A percentile compares a stretch with the other conserved stretches of the same genome.
phyloP scores from a whole-genome alignment of 2,329 filamentous ascomycete species.

The Hypoxylon sp. region DNA sequence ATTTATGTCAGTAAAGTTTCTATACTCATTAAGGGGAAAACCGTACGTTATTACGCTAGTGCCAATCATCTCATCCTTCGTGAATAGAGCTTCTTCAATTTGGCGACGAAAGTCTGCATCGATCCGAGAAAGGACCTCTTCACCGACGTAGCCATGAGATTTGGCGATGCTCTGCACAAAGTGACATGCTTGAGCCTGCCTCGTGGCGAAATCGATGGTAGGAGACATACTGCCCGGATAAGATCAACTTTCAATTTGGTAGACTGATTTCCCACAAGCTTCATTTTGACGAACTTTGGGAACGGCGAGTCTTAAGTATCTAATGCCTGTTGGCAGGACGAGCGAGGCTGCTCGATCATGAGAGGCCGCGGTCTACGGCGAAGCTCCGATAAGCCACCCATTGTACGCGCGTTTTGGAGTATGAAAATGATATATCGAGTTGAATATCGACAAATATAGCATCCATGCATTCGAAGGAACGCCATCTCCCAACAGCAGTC shows the following conservation, averaged over 20 bases:
- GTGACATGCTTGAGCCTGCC: slow-evolving; percentile 16
- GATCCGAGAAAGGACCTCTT: slow-evolving; percentile 30
- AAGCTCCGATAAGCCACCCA: not conserved
- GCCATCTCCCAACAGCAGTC: not conserved
- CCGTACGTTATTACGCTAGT: slow-evolving; percentile 42
- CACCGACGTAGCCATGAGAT: slow-evolving; percentile 42
- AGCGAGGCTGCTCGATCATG: not conserved
- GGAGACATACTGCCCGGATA: not conserved
- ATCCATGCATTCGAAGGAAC: not conserved
- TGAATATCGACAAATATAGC: not conserved
- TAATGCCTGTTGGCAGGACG: not conserved
- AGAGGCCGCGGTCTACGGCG: too few species aligned
- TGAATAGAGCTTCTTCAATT: slow-evolving; percentile 33
- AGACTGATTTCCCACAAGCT: not conserved
- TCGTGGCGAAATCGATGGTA: not conserved
- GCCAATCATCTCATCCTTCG: slow-evolving; percentile 36
- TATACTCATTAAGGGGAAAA: not conserved
- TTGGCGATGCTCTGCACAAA: slow-evolving; percentile 38
- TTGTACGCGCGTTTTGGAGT: not conserved
- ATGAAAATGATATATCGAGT: not conserved
- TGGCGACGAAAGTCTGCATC: slow-evolving; percentile 13
- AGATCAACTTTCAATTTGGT: not conserved
- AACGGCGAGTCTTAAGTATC: not conserved
- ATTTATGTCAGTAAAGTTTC: not conserved
- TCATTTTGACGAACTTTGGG: not conserved